phyloP scores from a whole-genome alignment of 306 rosid genomes.

The Canavalia ensiformis region DNA sequence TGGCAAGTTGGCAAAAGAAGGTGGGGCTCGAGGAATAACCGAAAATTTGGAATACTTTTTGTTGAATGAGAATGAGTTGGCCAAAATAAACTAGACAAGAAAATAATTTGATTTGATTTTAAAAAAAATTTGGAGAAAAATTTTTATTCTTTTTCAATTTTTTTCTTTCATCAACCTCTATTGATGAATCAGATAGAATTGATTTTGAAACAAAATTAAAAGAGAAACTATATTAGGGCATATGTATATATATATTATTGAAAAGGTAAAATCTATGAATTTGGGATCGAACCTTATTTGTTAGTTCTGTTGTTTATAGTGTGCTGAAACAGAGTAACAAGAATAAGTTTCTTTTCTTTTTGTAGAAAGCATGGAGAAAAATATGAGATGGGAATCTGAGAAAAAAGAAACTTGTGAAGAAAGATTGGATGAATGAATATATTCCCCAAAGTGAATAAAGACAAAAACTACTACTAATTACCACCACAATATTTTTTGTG shows the following conservation, averaged over 20 bases:
- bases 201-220: no score
- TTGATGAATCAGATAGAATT: no score
- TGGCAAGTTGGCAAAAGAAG: constrained; percentile 10
- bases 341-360: background rate
- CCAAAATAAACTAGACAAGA: background rate
- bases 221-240: no score
- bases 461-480: background rate
- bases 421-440: background rate
- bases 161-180: background rate
- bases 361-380: background rate
- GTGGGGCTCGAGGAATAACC: constrained; percentile 18
- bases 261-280: background rate
- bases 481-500: constrained; percentile 4
- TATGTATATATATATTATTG: no score
- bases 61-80: constrained; percentile 1
- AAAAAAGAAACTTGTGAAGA: constrained; percentile 17
- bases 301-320: background rate
- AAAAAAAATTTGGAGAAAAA: background rate
- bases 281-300: background rate
- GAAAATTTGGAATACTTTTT: constrained; percentile 7
- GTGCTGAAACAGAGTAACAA: constrained; percentile 7
- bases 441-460: background rate
- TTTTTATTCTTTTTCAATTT: background rate
- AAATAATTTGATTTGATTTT: background rate
- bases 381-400: constrained; percentile 8